Evolutionary conservation across 139 green algal genomes (phyloP).

Genomic region (Eudorina sp.): DNA sequence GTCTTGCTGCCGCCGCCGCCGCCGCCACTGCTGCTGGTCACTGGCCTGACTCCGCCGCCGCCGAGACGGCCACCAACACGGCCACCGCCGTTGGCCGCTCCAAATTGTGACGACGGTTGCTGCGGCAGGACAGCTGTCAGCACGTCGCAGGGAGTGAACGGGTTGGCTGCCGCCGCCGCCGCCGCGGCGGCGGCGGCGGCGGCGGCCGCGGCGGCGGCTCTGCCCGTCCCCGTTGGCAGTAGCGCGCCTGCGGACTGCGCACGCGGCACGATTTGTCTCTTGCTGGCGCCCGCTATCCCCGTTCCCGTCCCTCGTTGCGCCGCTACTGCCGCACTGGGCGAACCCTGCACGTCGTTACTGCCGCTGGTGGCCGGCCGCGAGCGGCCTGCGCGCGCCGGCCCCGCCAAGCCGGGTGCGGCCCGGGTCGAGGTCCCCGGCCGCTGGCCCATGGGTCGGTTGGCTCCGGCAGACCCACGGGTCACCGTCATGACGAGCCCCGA

Average conservation of each 20-base stretch:
- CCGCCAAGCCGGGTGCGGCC: not conserved
- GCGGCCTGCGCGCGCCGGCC: not conserved
- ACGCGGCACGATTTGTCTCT: slow-evolving; percentile 12
- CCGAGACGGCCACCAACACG: not conserved
- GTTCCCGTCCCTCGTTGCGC: not conserved
- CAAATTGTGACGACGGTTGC: no score
- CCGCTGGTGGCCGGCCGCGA: not conserved
- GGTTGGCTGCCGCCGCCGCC: slow-evolving; percentile 9
- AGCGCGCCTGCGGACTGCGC: slow-evolving; percentile 4
- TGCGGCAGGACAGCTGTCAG: not conserved
- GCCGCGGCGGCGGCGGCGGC: not conserved
- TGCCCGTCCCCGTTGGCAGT: not conserved
- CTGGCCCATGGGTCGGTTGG: not conserved
- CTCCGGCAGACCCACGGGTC: not conserved
- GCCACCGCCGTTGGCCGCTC: not conserved
- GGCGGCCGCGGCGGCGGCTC: not conserved
- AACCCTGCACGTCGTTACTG: not conserved
- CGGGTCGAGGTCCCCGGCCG: not conserved
- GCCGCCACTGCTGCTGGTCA: not conserved
- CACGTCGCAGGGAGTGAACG: slow-evolving; percentile 10
- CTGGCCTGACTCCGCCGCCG: not conserved
- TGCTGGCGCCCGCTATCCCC: not conserved
- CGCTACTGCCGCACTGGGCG: not conserved
- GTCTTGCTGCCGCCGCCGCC: not conserved
- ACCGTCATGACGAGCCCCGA: not conserved